Evolutionary conservation across 805 yeast genomes (phyloP).

Genomic region (Yarrowia phangngaensis): DNA sequence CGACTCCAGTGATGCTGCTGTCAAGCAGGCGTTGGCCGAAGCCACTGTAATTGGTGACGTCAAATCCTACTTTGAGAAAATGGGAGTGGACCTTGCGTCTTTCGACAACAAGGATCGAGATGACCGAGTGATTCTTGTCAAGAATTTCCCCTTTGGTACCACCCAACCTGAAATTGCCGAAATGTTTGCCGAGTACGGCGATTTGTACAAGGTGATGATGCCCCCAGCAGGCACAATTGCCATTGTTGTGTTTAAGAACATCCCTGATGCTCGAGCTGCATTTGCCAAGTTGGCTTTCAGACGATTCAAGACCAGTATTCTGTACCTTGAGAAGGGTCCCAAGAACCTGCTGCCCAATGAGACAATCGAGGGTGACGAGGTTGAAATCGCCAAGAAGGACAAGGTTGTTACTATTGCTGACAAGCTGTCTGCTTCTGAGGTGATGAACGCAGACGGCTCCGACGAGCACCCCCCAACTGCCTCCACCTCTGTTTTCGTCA

Average conservation of each 20-base stretch:
- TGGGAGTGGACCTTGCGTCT: conserved; percentile 77
- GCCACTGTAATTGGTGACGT: conserved; percentile 93
- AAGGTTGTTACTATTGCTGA: conserved; percentile 35
- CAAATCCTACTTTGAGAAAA: conserved; percentile 75
- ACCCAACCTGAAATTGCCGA: conserved; percentile 76
- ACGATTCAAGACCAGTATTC: conserved; percentile 78
- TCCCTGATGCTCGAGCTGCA: conserved; percentile 82
- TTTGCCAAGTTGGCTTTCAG: conserved; percentile 83
- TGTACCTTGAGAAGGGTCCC: conserved; percentile 94
- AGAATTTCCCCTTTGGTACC: conserved; percentile 89
- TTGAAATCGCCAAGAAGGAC: conserved; percentile 37
- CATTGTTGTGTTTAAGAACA: conserved; percentile 79
- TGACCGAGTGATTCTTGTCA: conserved; percentile 75
- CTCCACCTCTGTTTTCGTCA: conserved; percentile 83
- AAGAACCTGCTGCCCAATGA: conserved; percentile 59
- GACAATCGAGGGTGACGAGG: conserved; percentile 40
- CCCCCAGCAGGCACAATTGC: conserved; percentile 98
- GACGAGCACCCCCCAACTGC: conserved; percentile 56
- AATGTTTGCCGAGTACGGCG: conserved; percentile 75
- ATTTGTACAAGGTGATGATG: conserved; percentile 73
- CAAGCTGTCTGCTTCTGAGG: conserved; percentile 38
- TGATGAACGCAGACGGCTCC: conserved; percentile 35
- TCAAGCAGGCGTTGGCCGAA: conserved; percentile 95
- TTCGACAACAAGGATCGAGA: conserved; percentile 66
- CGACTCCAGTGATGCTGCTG: conserved; percentile 80